Conservation (phyloP, 163 green algal species). For the Scenedesmus sp. region DNA sequence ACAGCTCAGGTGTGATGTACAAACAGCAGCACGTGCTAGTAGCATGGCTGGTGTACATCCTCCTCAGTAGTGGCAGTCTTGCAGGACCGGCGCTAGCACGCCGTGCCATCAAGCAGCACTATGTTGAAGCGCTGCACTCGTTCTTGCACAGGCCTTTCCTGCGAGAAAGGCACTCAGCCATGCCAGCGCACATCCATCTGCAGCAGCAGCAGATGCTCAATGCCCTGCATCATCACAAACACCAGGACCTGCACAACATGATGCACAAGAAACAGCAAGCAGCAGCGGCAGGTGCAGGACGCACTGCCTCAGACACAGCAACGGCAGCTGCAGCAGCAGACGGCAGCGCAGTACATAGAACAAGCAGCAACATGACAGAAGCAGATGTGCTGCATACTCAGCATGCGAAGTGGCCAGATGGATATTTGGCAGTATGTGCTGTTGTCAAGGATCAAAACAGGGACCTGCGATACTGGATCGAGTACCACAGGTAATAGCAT, state of each 20-base stretch:
- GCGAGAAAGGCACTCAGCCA: neutral
- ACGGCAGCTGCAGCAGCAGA: neutral
- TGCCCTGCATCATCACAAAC: neutral
- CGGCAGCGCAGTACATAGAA: neutral
- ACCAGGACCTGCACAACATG: neutral
- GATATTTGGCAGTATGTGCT: slow-evolving; percentile 53
- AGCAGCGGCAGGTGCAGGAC: neutral
- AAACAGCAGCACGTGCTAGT: neutral
- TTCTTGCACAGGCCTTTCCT: slow-evolving; percentile 17
- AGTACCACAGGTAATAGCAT: slow-evolving; percentile 45
- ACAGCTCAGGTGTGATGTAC: neutral
- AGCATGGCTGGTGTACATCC: slow-evolving; percentile 6
- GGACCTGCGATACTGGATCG: slow-evolving; percentile 58
- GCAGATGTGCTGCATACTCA: slow-evolving; percentile 7
- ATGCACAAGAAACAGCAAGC: slow-evolving; percentile 4
- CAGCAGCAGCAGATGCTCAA: slow-evolving; percentile 39
- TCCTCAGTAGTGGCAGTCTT: neutral
- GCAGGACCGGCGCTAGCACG: neutral
- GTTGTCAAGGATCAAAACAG: slow-evolving; percentile 50
- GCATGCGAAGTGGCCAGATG: slow-evolving; percentile 34
- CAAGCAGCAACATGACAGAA: neutral
- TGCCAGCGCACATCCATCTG: slow-evolving; percentile 6
- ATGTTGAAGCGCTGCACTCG: slow-evolving; percentile 13
- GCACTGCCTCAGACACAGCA: neutral
- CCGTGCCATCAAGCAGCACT: slow-evolving; percentile 2